Percentiles rank a stretch among this genome's conserved stretches.
These are phyloP conservation scores for Platanthera guangdongensis DNA, from an alignment of 106 monocot genomes.

Conservation along the genomic window DNA sequence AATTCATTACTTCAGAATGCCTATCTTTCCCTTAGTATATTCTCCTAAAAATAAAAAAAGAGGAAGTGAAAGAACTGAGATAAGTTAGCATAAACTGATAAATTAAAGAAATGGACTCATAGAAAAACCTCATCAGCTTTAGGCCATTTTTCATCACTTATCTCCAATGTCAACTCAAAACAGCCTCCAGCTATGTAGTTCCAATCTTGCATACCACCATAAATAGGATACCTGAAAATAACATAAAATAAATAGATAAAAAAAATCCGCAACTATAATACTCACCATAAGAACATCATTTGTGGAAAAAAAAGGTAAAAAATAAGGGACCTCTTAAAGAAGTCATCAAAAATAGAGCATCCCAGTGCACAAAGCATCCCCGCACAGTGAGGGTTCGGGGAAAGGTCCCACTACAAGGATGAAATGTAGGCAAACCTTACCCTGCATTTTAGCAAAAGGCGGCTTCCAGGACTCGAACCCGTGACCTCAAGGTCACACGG, in stretches of 20 bases:
- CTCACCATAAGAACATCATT: background rate
- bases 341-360: background rate
- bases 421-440: no score
- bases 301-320: background rate
- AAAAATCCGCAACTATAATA: background rate
- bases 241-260: conserved; percentile 4
- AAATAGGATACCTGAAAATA: conserved; percentile 84
- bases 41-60: background rate
- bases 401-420: no score
- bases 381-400: no score
- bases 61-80: background rate
- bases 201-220: conserved; percentile 99
- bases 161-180: conserved; percentile 90
- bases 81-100: background rate
- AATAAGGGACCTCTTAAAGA: background rate
- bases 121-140: conserved; percentile 68
- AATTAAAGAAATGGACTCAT: background rate
- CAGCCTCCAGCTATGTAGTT: conserved; percentile 98
- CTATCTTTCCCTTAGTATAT: background rate
- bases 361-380: no score
- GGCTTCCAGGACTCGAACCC: no score
- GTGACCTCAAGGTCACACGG: no score
- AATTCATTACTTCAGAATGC: no score
- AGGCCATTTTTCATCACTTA: conserved; percentile 96
- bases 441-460: no score